Percentiles rank a stretch among this genome's conserved stretches.
Conservation (phyloP, 148 eudicot species). For the Camellia granthamiana region DNA sequence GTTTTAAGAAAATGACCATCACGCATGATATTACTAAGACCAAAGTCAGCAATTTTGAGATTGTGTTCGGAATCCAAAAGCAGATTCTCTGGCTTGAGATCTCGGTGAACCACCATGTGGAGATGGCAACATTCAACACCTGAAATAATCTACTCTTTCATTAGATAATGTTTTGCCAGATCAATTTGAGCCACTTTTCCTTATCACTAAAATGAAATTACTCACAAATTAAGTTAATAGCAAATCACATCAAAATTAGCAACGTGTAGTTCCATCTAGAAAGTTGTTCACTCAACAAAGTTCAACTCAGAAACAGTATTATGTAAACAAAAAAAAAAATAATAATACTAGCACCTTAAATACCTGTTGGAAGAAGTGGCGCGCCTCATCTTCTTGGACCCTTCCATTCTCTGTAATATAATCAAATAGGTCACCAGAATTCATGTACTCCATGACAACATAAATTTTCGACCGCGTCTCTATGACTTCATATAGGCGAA, state of each 20-base stretch:
- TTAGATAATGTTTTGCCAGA: neutral
- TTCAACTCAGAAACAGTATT: neutral
- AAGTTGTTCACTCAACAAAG: neutral
- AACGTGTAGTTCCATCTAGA: neutral
- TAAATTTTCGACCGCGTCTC: slow-evolving; percentile 83
- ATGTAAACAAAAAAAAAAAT: no score
- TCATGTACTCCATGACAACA: slow-evolving; percentile 82
- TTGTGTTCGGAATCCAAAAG: slow-evolving; percentile 61
- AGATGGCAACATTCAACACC: slow-evolving; percentile 88
- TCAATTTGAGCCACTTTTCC: no score
- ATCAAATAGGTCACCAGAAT: slow-evolving; percentile 79
- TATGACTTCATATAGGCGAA: slow-evolving; percentile 77
- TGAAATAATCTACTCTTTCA: slow-evolving; percentile 51
- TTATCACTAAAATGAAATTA: neutral
- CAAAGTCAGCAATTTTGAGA: slow-evolving; percentile 83
- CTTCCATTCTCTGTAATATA: slow-evolving; percentile 81
- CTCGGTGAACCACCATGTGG: slow-evolving; percentile 87
- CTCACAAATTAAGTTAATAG: neutral
- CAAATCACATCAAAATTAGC: neutral
- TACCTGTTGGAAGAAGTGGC: slow-evolving; percentile 81
- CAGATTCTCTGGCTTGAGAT: slow-evolving; percentile 83
- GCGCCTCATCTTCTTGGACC: slow-evolving; percentile 77
- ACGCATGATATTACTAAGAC: slow-evolving; percentile 79
- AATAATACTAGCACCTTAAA: neutral
- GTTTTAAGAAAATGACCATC: slow-evolving; percentile 90